These are phyloP conservation scores for Microbotryomycetes sp. DNA, from an alignment of 1,284 basidiomycete genomes.

Conservation along the genomic window DNA sequence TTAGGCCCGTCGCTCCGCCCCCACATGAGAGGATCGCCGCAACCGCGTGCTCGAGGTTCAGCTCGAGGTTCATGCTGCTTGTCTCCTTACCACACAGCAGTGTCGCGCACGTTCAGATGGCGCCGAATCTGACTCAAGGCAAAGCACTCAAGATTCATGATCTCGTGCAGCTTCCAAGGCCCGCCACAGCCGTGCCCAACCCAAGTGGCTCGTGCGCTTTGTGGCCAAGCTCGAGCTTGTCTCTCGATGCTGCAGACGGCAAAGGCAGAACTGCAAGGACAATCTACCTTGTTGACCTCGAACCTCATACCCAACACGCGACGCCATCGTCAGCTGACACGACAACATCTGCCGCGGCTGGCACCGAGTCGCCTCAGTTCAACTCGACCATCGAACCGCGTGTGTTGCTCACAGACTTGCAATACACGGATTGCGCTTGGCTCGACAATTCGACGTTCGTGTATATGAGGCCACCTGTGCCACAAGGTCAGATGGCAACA, in stretches of 20 bases:
- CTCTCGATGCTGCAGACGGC: conserved; percentile 49
- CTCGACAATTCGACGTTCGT: conserved; percentile 41
- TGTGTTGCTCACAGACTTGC: conserved; percentile 17
- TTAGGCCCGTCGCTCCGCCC: too few relatives aligned
- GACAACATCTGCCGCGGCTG: neutral
- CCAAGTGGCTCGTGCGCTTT: conserved; percentile 59
- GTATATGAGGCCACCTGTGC: conserved; percentile 36
- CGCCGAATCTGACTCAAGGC: neutral
- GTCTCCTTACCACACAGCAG: too few relatives aligned
- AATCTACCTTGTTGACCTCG: conserved; percentile 9
- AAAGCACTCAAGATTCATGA: conserved; percentile 45
- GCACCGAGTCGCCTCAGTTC: neutral
- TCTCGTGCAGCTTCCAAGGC: conserved; percentile 63
- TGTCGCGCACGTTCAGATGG: too few relatives aligned
- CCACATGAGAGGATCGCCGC: too few relatives aligned
- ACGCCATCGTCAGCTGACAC: neutral
- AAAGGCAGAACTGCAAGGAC: conserved; percentile 56
- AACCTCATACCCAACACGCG: conserved; percentile 51
- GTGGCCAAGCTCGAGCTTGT: conserved; percentile 61
- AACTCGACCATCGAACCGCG: neutral
- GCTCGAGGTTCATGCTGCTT: too few relatives aligned
- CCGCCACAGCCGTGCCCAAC: conserved; percentile 60
- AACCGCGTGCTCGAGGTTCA: too few relatives aligned
- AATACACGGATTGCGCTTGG: conserved; percentile 30
- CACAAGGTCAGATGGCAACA: conserved; percentile 13